Base-by-base conservation (phyloP, 1,284 basidiomycete genomes). In the Coniophora puteana region DNA sequence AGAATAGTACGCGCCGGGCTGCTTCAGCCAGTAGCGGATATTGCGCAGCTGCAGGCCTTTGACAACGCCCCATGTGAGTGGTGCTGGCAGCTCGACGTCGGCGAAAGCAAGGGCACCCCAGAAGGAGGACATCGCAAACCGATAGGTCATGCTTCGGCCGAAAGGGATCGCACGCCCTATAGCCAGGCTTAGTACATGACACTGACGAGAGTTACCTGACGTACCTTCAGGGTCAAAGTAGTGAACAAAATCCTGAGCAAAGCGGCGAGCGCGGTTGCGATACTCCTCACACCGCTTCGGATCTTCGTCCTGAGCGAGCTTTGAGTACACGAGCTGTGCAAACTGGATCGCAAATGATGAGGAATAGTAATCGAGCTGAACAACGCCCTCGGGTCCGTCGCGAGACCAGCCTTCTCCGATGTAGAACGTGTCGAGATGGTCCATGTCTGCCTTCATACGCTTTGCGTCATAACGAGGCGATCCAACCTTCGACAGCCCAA, bases 321-420 rank as follows among this genome's bases (percentile, higher is more conserved):
- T 85, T 20, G 82, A 80, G 52, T 88, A 89, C 1, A 76, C 74
- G 31, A 88, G 63, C 55, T 88, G 84, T 0, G 85, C 78, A 46
- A 76, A 83, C 55, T 88, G 84, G 51, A 89, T 88, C 12, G 85
- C 86, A 52, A 88, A 89, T 4, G 82, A 85, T 2, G 82, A 84
- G 2, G 82, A 85, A 53, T 88, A 89, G 55, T 89, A 89, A 53
- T 89, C 84, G 21, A 87, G 71, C 54, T 88, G 85, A n/a, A 80
- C 68, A 6, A 88, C 80, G 5, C 84, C 84, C 52, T 83, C 80
- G 1, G 84, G 84, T 0, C 85, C 85, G 59, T 89, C 84, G 37
- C 83, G 68, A 14, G 82, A 85, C 85, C 85, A 88, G 3, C 84
- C 83, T 18, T 77, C 72, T 4, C 82, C 76, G 39, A 87, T 79